These are phyloP conservation scores for Microsporum ferrugineum DNA, from an alignment of 2,329 filamentous ascomycete genomes.

Conservation along the genomic window DNA sequence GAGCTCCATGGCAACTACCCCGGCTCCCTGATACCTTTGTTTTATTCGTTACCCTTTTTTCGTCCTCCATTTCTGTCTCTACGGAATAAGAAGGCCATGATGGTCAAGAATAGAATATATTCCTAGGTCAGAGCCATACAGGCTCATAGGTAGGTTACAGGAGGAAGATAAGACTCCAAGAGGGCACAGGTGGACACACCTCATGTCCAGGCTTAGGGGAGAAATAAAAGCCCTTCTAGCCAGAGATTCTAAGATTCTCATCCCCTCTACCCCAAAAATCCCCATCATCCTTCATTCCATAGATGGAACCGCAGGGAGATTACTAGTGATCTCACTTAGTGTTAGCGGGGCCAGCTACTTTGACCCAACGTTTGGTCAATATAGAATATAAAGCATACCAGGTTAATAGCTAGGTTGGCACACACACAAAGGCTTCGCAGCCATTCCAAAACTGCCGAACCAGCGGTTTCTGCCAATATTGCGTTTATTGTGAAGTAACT, in stretches of 20 bases:
- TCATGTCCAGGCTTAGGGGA: neutral
- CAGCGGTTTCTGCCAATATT: neutral
- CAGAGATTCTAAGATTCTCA: neutral
- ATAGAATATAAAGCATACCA: neutral
- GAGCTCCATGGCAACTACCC: slow-evolving; percentile 42
- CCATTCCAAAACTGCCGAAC: neutral
- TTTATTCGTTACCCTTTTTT: neutral
- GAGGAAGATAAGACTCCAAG: neutral
- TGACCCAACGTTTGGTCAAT: neutral
- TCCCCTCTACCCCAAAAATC: neutral
- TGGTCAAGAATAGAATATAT: neutral
- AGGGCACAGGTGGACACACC: neutral
- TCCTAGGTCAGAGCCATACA: neutral
- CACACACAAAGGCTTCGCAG: neutral
- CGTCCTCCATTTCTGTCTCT: neutral
- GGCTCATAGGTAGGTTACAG: neutral
- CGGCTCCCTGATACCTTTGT: slow-evolving; percentile 12
- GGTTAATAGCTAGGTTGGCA: neutral
- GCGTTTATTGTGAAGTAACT: neutral
- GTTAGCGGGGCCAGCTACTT: neutral
- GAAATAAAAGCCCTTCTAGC: neutral
- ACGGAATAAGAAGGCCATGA: neutral
- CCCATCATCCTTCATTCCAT: neutral
- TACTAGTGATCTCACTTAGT: neutral
- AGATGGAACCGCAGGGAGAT: neutral